These are phyloP conservation scores for Suillus hirtellus DNA, from an alignment of 768 basidiomycete species.

Conservation along the genomic window DNA sequence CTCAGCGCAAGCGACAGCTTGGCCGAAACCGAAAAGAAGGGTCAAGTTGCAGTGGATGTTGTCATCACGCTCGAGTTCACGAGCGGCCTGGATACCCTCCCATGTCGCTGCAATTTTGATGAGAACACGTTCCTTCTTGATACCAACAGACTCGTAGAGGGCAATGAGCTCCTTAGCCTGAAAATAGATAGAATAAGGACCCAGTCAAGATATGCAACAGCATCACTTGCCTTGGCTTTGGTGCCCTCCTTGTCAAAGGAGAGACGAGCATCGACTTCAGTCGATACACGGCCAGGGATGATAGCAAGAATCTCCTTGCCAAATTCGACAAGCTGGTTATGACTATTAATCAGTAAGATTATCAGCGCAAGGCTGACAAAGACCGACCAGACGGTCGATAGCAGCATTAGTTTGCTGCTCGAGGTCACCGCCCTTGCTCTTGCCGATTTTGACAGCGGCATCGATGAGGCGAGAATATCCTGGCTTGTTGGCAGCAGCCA, in stretches of 20 bases:
- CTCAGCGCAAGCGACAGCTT: conserved; percentile 99
- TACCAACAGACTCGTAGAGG: conserved; percentile 91
- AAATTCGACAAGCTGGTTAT: conserved; percentile 87
- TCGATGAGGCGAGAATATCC: conserved; percentile 84
- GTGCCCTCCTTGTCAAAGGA: conserved; percentile 95
- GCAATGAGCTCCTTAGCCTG: conserved; percentile 86
- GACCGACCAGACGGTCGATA: conserved; percentile 82
- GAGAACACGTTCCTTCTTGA: conserved; percentile 90
- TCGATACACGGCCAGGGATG: conserved; percentile 98
- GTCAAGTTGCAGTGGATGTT: conserved; percentile 99
- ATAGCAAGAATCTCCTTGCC: conserved; percentile 93
- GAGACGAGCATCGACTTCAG: conserved; percentile 96
- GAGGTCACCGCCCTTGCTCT: conserved; percentile 75
- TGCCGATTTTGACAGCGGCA: conserved; percentile 69
- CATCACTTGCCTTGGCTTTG: conserved; percentile 68
- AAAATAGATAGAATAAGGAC: neutral
- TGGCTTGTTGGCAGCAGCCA: conserved; percentile 89
- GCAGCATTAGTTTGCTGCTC: conserved; percentile 79
- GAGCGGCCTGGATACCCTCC: conserved; percentile 99
- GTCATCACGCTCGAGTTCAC: conserved; percentile 90
- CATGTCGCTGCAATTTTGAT: conserved; percentile 99
- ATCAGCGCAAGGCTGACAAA: neutral
- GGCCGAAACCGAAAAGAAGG: conserved; percentile 96
- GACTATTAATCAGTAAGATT: neutral
- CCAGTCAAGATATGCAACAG: neutral